Evolutionary conservation across 352 stramenopile genomes (phyloP).

Genomic region (Halophytophthora polymorphica): DNA sequence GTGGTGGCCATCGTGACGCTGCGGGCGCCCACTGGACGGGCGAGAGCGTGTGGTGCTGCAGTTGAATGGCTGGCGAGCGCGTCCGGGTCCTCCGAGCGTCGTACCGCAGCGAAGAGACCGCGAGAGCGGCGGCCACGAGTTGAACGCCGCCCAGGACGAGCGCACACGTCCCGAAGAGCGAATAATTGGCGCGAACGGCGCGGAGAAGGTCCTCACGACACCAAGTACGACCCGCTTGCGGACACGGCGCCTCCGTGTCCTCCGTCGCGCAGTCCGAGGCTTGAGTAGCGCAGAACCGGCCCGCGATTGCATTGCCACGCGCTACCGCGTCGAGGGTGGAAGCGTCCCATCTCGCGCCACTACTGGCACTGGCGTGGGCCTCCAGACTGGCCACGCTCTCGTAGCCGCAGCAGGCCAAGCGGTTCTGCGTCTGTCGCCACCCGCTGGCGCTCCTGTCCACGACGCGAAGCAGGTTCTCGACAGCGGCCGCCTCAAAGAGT

Average conservation of each 20-base stretch:
- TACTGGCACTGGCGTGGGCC: slow-evolving; percentile 14
- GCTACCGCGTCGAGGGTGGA: slow-evolving; percentile 30
- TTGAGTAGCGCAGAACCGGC: slow-evolving; percentile 36
- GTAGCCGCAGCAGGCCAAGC: slow-evolving; percentile 60
- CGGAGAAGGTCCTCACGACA: slow-evolving; percentile 47
- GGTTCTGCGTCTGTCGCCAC: slow-evolving; percentile 48
- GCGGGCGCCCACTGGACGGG: slow-evolving; percentile 15
- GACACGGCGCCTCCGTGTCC: slow-evolving; percentile 32
- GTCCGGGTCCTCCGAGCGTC: slow-evolving; percentile 45
- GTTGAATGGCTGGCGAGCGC: slow-evolving; percentile 35
- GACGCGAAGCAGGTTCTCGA: slow-evolving; percentile 38
- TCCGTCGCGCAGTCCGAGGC: slow-evolving; percentile 14
- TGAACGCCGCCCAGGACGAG: slow-evolving; percentile 43
- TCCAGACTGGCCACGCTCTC: slow-evolving; percentile 10
- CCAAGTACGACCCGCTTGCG: slow-evolving; percentile 32
- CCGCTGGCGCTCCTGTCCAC: slow-evolving; percentile 15
- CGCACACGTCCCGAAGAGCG: slow-evolving; percentile 38
- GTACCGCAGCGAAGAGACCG: slow-evolving; percentile 52
- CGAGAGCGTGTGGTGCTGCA: slow-evolving; percentile 27
- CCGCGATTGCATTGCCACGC: slow-evolving; percentile 32
- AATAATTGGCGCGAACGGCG: slow-evolving; percentile 46
- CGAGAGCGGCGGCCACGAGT: slow-evolving; percentile 39
- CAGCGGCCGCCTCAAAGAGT: slow-evolving; percentile 43
- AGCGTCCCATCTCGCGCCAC: slow-evolving; percentile 26
- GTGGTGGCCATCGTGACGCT: too few relatives aligned